Evolutionary conservation across 371 early-diverging fungal genomes (phyloP).

Genomic region (Mucor sp.): DNA sequence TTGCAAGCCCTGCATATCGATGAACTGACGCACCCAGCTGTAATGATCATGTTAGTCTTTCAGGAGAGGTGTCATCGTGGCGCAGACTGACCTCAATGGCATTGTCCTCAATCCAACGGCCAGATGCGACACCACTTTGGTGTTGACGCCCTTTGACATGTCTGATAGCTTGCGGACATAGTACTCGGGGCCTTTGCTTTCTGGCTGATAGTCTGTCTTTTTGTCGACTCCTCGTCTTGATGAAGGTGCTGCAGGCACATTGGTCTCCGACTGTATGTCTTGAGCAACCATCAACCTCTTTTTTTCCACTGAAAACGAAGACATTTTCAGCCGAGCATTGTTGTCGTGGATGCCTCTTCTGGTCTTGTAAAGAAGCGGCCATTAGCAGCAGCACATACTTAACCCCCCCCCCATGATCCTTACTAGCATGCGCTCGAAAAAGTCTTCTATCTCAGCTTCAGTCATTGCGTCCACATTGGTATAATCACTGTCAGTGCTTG

Average conservation of each 20-base stretch:
- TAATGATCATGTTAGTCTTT: background rate
- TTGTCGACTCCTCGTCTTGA: slow-evolving; percentile 37
- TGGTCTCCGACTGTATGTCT: slow-evolving; percentile 48
- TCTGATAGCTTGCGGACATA: slow-evolving; percentile 61
- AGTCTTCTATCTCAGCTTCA: slow-evolving; percentile 41
- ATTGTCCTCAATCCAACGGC: slow-evolving; percentile 71
- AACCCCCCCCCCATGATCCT: background rate
- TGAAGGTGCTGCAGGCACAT: slow-evolving; percentile 8
- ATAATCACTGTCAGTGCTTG: slow-evolving; percentile 30
- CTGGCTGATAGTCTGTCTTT: slow-evolving; percentile 38
- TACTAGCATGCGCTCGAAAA: slow-evolving; percentile 54
- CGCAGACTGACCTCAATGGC: slow-evolving; percentile 62
- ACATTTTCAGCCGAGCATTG: slow-evolving; percentile 38
- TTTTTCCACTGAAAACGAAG: slow-evolving; percentile 47
- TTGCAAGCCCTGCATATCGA: slow-evolving; percentile 70
- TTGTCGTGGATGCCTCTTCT: slow-evolving; percentile 51
- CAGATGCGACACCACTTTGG: slow-evolving; percentile 59
- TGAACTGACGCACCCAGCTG: slow-evolving; percentile 68
- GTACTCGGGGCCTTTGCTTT: slow-evolving; percentile 63
- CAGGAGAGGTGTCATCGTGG: slow-evolving; percentile 17
- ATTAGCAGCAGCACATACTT: background rate
- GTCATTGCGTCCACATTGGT: slow-evolving; percentile 19
- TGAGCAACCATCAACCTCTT: slow-evolving; percentile 55
- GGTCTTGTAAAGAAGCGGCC: slow-evolving; percentile 30
- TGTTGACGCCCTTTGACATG: slow-evolving; percentile 53